phyloP scores from a whole-genome alignment of 2,329 filamentous ascomycete species.

The Cercospora canescens region DNA sequence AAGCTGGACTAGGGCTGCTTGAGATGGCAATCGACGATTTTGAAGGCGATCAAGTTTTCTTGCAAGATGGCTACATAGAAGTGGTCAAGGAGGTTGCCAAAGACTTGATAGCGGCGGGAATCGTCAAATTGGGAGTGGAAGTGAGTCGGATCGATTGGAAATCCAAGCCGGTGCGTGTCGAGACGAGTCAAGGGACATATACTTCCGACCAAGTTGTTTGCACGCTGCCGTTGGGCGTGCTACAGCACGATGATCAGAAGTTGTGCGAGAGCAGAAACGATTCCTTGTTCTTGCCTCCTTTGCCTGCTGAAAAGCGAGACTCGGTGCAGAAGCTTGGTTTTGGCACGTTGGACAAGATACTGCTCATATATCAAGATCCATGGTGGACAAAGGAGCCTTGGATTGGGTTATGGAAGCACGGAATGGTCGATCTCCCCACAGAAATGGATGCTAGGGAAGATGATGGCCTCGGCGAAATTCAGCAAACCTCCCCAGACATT shows the following conservation, averaged over 20 bases:
- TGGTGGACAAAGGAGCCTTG: constrained; percentile 30
- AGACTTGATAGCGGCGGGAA: constrained; percentile 13
- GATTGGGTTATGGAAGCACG: constrained; percentile 18
- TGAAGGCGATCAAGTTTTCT: constrained; percentile 30
- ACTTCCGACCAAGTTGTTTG: constrained; percentile 26
- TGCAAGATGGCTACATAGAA: constrained; percentile 29
- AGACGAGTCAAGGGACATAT: constrained; percentile 16
- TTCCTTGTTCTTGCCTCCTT: constrained; percentile 19
- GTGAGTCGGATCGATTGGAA: constrained; percentile 23
- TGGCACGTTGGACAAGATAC: constrained; percentile 30
- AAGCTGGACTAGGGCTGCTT: constrained; percentile 23
- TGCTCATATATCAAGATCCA: constrained; percentile 23
- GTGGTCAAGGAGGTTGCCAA: constrained; percentile 25
- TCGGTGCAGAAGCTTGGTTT: constrained; percentile 24
- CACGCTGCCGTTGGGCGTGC: constrained; percentile 26
- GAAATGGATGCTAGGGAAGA: neutral
- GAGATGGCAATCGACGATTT: constrained; percentile 31
- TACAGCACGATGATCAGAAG: constrained; percentile 15
- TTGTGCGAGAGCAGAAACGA: neutral
- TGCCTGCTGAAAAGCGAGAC: constrained; percentile 20
- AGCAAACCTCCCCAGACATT: constrained; percentile 15
- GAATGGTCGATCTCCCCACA: constrained; percentile 13
- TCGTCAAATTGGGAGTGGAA: constrained; percentile 15
- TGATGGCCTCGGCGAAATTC: neutral
- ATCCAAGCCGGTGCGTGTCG: constrained; percentile 15